These are phyloP conservation scores for Didymella glomerata DNA, from an alignment of 2,329 filamentous ascomycete genomes.

Conservation along the genomic window DNA sequence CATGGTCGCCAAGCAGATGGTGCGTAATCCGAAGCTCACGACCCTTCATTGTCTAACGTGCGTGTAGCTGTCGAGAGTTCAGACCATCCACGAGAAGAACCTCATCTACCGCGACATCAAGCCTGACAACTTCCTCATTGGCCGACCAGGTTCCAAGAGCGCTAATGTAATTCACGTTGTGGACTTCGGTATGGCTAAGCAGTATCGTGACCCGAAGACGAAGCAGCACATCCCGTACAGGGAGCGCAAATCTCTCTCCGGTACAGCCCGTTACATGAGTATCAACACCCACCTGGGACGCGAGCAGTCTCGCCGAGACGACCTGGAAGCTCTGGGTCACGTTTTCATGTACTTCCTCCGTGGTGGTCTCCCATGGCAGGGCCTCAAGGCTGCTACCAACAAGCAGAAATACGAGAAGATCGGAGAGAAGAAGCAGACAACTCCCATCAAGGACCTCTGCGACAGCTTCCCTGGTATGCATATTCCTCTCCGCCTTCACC, in stretches of 20 bases:
- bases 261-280: conserved; percentile 98
- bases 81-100: conserved; percentile 97
- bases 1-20: conserved; percentile 99
- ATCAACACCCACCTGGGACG: conserved; percentile 98
- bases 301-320: conserved; percentile 94
- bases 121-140: conserved; percentile 98
- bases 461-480: conserved; percentile 82
- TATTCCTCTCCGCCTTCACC: neutral
- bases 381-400: conserved; percentile 73
- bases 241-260: conserved; percentile 94
- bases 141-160: conserved; percentile 88
- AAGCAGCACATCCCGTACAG: conserved; percentile 99
- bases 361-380: conserved; percentile 73
- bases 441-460: conserved; percentile 94
- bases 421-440: conserved; percentile 99
- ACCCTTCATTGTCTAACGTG: conserved; percentile 17
- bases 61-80: conserved; percentile 82
- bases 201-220: conserved; percentile 97
- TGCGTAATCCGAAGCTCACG: conserved; percentile 54
- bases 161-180: conserved; percentile 98
- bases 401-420: conserved; percentile 99
- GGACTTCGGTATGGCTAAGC: conserved; percentile 99
- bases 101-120: conserved; percentile 99
- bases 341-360: conserved; percentile 76
- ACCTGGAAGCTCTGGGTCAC: conserved; percentile 83